These are phyloP conservation scores for Dovyalis caffra DNA, from an alignment of 345 rosid species.

Conservation along the genomic window DNA sequence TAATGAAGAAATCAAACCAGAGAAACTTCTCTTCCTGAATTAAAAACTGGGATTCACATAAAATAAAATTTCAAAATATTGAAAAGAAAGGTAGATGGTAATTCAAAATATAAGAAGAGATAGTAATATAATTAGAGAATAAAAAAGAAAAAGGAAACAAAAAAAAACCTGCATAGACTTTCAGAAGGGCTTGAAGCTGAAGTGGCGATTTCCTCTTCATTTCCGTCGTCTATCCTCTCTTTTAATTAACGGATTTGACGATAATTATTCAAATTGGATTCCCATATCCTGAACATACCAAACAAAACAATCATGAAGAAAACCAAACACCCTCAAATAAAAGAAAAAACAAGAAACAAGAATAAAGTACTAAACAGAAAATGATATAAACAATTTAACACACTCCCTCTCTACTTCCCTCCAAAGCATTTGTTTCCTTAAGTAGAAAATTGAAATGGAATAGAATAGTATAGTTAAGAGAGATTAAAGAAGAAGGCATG, in stretches of 20 bases:
- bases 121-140: too few relatives aligned
- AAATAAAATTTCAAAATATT: too few relatives aligned
- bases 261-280: background rate
- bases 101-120: too few relatives aligned
- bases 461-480: too few relatives aligned
- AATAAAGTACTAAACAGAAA: too few relatives aligned
- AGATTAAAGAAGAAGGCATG: background rate
- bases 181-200: constrained; percentile 71
- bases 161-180: constrained; percentile 53
- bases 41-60: too few relatives aligned
- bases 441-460: too few relatives aligned
- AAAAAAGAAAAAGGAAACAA: background rate
- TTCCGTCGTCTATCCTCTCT: constrained; percentile 11
- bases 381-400: background rate
- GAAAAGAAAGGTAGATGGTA: too few relatives aligned
- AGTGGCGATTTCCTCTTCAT: constrained; percentile 69
- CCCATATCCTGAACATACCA: constrained; percentile 18
- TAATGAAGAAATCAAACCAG: background rate
- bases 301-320: background rate
- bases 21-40: too few relatives aligned
- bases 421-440: background rate
- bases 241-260: background rate
- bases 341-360: background rate
- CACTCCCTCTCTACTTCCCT: background rate
- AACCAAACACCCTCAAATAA: background rate